These are phyloP conservation scores for Cryptosporidium bovis DNA, from an alignment of 169 alveolate genomes.

Conservation along the genomic window DNA sequence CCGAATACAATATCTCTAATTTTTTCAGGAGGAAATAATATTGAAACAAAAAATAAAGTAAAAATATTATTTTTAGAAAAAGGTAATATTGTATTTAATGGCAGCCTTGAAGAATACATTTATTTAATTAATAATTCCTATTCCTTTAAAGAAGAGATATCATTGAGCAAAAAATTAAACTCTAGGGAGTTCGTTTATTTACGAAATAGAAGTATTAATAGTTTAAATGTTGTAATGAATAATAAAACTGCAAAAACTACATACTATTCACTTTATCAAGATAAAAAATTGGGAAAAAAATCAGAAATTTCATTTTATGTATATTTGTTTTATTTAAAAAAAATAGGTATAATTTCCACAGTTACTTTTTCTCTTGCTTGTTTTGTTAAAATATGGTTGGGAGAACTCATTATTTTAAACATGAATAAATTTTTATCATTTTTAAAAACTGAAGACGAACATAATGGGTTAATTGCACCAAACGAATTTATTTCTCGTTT, in stretches of 20 bases:
- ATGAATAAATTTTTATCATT: not conserved
- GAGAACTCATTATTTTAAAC: conserved; percentile 10
- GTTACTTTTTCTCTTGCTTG: conserved; percentile 10
- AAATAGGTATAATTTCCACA: conserved; percentile 9
- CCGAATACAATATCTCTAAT: not conserved
- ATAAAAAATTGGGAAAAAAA: too few species aligned
- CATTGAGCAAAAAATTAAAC: too few species aligned
- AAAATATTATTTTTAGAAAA: conserved; percentile 6
- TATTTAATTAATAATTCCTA: not conserved
- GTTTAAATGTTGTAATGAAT: not conserved
- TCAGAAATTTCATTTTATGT: not conserved
- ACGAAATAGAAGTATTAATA: not conserved
- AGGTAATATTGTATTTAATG: conserved; percentile 15
- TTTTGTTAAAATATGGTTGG: conserved; percentile 4
- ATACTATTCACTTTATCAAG: too few species aligned
- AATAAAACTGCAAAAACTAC: too few species aligned
- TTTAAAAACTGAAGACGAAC: not conserved
- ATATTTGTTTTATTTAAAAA: conserved; percentile 5
- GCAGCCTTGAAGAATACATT: not conserved
- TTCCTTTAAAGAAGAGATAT: not conserved
- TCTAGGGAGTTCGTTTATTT: not conserved
- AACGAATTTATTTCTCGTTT: not conserved
- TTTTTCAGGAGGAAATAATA: not conserved
- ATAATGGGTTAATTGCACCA: not conserved
- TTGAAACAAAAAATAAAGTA: not conserved